phyloP scores from a whole-genome alignment of 1,284 basidiomycete genomes.

The Pseudozyma thailandica region DNA sequence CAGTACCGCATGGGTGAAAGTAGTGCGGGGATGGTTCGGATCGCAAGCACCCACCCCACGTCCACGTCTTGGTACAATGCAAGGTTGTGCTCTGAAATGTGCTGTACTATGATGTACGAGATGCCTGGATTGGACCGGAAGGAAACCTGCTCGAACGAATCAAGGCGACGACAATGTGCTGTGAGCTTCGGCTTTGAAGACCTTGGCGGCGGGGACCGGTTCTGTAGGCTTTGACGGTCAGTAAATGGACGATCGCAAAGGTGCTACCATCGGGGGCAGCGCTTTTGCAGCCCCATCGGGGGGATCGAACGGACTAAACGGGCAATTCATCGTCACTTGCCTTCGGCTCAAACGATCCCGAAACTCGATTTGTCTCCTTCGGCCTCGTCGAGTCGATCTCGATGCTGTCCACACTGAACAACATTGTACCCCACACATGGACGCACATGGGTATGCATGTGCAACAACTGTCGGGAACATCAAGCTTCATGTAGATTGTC shows the following conservation, averaged over 20 bases:
- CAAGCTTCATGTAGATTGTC: neutral
- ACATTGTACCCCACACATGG: conserved; percentile 7
- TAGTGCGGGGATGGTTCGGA: too few species aligned
- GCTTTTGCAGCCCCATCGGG: conserved; percentile 6
- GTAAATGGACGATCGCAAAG: neutral
- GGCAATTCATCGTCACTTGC: neutral
- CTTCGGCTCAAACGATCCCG: neutral
- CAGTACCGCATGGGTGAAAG: too few species aligned
- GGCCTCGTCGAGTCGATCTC: neutral
- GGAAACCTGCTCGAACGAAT: too few species aligned
- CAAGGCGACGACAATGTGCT: neutral
- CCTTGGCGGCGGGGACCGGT: conserved; percentile 3
- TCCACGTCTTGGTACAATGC: too few species aligned
- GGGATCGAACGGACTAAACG: neutral
- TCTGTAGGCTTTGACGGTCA: conserved; percentile 23
- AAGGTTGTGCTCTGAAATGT: too few species aligned
- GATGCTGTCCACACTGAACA: neutral
- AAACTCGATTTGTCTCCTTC: neutral
- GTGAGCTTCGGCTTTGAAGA: neutral
- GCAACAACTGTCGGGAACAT: neutral
- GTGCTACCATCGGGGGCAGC: neutral
- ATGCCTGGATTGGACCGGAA: too few species aligned
- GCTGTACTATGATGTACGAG: too few species aligned
- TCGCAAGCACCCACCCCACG: too few species aligned
- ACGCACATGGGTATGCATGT: conserved; percentile 14